A percentile compares a stretch with the other conserved stretches of the same genome.
phyloP scores from a whole-genome alignment of 768 basidiomycete species.

The Agaricus blazei region DNA sequence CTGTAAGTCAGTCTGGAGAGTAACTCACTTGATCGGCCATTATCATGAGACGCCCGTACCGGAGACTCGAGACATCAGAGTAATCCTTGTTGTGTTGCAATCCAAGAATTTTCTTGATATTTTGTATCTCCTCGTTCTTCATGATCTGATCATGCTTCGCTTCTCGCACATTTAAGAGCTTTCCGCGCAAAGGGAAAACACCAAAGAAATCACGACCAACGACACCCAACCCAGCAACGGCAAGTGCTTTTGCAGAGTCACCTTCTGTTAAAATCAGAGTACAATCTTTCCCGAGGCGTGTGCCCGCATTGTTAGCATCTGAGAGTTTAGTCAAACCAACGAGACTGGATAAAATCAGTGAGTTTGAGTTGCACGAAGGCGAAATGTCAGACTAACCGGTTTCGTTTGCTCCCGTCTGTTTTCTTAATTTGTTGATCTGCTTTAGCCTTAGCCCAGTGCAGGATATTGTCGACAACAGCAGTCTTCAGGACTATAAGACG shows the following conservation, averaged over 20 bases:
- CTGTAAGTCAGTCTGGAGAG: not conserved
- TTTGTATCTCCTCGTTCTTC: slow-evolving; percentile 97
- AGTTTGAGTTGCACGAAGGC: not conserved
- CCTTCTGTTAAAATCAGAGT: slow-evolving; percentile 98
- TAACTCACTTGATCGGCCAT: slow-evolving; percentile 95
- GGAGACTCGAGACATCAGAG: slow-evolving; percentile 53
- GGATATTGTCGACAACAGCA: slow-evolving; percentile 82
- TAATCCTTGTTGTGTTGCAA: slow-evolving; percentile 94
- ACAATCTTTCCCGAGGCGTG: slow-evolving; percentile 71
- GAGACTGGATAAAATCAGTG: slow-evolving; percentile 45
- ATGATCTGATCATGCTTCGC: slow-evolving; percentile 94
- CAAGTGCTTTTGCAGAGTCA: slow-evolving; percentile 96
- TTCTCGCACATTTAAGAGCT: slow-evolving; percentile 95
- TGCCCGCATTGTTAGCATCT: slow-evolving; percentile 97
- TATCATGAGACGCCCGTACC: slow-evolving; percentile 96
- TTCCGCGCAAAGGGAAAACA: slow-evolving; percentile 96
- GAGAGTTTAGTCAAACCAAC: slow-evolving; percentile 89
- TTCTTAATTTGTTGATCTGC: slow-evolving; percentile 95
- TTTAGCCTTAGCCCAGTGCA: slow-evolving; percentile 97
- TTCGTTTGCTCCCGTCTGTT: slow-evolving; percentile 89
- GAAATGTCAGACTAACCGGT: slow-evolving; percentile 45
- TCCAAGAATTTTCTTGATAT: slow-evolving; percentile 97
- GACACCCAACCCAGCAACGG: slow-evolving; percentile 89
- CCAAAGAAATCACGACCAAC: slow-evolving; percentile 97
- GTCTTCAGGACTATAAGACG: slow-evolving; percentile 70